These are phyloP conservation scores for Neofusicoccum sp. DNA, from an alignment of 2,329 filamentous ascomycete species.

Conservation along the genomic window DNA sequence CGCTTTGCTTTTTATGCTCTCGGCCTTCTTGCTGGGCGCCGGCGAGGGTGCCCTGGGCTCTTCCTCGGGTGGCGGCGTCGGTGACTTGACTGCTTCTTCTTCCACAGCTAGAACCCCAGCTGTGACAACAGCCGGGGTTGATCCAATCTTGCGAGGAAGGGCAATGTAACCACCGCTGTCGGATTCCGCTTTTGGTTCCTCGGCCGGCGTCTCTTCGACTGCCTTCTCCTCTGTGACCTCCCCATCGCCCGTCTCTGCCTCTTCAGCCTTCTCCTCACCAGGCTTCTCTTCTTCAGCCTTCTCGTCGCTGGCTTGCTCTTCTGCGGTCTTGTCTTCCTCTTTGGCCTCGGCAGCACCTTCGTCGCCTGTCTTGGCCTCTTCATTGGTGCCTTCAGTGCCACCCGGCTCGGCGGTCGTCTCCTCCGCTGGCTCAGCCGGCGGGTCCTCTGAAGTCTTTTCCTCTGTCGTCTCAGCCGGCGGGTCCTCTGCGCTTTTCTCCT, in stretches of 20 bases:
- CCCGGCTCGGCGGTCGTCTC: background rate
- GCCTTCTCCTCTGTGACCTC: background rate
- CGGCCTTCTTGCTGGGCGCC: conserved; percentile 9
- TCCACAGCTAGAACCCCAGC: background rate
- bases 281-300: background rate
- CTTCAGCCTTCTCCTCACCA: background rate
- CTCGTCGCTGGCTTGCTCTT: background rate
- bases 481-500: background rate
- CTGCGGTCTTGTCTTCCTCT: conserved; percentile 4
- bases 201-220: background rate
- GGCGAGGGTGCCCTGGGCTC: conserved; percentile 6
- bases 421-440: background rate
- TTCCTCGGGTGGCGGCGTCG: background rate
- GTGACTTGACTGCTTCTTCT: background rate
- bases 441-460: background rate
- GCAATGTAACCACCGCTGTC: conserved; percentile 10
- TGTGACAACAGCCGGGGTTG: background rate
- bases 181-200: background rate
- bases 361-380: background rate
- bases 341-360: background rate
- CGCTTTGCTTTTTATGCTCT: conserved; percentile 10
- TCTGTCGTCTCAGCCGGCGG: background rate
- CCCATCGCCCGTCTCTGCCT: background rate
- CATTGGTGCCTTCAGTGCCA: background rate
- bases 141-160: conserved; percentile 7